Evolutionary conservation across 1,139 yeast genomes (phyloP).

Genomic region (Tardiomyces blankii): DNA sequence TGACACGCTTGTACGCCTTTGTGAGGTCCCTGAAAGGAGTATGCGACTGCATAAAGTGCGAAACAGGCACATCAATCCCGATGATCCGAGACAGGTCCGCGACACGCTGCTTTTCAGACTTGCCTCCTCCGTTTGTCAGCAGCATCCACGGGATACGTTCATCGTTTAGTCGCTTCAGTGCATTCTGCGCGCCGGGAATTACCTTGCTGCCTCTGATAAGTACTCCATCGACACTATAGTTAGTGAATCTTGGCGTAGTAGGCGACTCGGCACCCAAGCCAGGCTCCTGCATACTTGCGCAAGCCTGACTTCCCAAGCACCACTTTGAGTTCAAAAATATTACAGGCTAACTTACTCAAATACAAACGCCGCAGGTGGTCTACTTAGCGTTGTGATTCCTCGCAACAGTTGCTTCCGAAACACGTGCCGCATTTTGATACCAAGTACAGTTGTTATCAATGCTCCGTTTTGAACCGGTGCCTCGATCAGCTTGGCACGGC

Average conservation of each 20-base stretch:
- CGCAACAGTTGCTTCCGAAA: neutral
- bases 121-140: conserved; percentile 92
- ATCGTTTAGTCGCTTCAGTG: conserved; percentile 46
- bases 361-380: conserved; percentile 17
- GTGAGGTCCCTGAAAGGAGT: conserved; percentile 72
- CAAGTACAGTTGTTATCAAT: no score
- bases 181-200: conserved; percentile 55
- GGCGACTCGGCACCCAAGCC: no score
- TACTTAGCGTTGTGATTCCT: neutral
- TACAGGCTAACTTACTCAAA: conserved; percentile 26
- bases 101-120: conserved; percentile 52
- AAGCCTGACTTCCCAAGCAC: conserved; percentile 35
- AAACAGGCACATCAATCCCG: conserved; percentile 34
- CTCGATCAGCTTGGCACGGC: no score
- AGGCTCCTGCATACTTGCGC: no score
- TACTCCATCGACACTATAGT: conserved; percentile 64
- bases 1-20: conserved; percentile 43
- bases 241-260: no score
- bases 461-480: no score
- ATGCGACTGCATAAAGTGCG: conserved; percentile 80
- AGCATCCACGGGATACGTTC: conserved; percentile 67
- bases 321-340: conserved; percentile 7
- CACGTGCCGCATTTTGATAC: neutral
- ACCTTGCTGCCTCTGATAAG: conserved; percentile 63
- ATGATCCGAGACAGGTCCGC: conserved; percentile 42